Base-by-base conservation (phyloP, 768 basidiomycete genomes). In the Leccinellum albellum region DNA sequence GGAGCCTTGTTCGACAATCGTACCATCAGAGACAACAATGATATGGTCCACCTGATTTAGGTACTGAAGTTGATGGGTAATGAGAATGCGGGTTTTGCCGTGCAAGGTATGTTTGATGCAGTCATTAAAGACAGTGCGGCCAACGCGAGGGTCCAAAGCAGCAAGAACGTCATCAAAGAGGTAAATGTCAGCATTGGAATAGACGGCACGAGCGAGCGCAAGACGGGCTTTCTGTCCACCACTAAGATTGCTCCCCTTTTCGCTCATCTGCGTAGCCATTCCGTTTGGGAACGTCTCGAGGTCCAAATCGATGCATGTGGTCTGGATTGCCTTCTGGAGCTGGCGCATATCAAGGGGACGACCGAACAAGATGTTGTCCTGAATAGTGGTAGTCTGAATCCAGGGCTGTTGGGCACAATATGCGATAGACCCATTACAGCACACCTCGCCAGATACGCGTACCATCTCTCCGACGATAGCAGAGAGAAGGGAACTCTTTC, bases 211-310 rank as follows among this genome's bases (percentile, higher is more conserved):
- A 28, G 79, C 79, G 33, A 80, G 67, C 4, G 75, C 72, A 24
- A 81, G 72, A 32, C 80, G 68, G 6, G 80, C 80, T 62, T 79
- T 81, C 63, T 81, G 80, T 33, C 80, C 80, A 44, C 80, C 80
- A 56, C 72, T 75, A 28, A 62, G 66, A 50, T 75, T 80, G 47
- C 73, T 69, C 32, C 79, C 79, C 58, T 78, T 79, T 60, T 80
- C 79, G 29, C 77, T 79, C 57, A 80, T 72, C 61, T 80, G 76
- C 2, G 79, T 80, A 35, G 67, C 69, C 61, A 70, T 64, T 23
- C 69, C 69, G 35, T 61, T 53, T 3, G 70, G 67, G 55, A 71
- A 66, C 0, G 63, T 61, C 33, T 70, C 70, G 42, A 70, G 63
- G 50, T 70, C 69, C 14, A 65, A 63, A 33, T 68, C 65, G 24